These are phyloP conservation scores for Leptographium galeiforme DNA, from an alignment of 2,329 filamentous ascomycete genomes.

Conservation along the genomic window DNA sequence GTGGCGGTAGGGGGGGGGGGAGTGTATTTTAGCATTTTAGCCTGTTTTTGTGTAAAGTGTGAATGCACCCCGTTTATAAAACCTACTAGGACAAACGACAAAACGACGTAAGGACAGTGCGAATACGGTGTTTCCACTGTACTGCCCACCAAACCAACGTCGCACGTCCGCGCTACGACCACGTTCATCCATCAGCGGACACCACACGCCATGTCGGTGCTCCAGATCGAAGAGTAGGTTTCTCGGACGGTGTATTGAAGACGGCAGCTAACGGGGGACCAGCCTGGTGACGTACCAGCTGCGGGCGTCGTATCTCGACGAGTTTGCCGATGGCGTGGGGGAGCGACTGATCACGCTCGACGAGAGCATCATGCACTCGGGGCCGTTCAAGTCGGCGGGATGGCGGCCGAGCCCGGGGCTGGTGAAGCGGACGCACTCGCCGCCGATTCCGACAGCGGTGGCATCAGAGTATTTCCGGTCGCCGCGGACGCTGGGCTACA, in stretches of 20 bases:
- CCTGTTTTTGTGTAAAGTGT: too few species aligned
- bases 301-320: slow-evolving; percentile 64
- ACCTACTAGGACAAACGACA: too few species aligned
- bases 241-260: too few species aligned
- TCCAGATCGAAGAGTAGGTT: slow-evolving; percentile 29
- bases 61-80: too few species aligned
- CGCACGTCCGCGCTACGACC: background rate
- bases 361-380: slow-evolving; percentile 64
- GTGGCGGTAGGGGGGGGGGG: slow-evolving; percentile 48
- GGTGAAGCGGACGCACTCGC: slow-evolving; percentile 73
- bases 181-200: background rate
- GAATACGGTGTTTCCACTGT: too few species aligned
- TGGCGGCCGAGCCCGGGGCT: slow-evolving; percentile 64
- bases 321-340: slow-evolving; percentile 71
- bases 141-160: background rate
- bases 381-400: slow-evolving; percentile 69
- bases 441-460: slow-evolving; percentile 70
- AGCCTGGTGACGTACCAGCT: slow-evolving; percentile 76
- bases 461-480: slow-evolving; percentile 75
- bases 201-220: slow-evolving; percentile 24
- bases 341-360: slow-evolving; percentile 75
- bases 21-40: background rate
- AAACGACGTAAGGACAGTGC: too few species aligned
- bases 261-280: slow-evolving; percentile 4
- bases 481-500: slow-evolving; percentile 47